Percentiles rank a stretch among this genome's conserved stretches.
Conservation (phyloP, 2,329 filamentous ascomycete genomes). For the Pseudogymnoascus sp. region DNA sequence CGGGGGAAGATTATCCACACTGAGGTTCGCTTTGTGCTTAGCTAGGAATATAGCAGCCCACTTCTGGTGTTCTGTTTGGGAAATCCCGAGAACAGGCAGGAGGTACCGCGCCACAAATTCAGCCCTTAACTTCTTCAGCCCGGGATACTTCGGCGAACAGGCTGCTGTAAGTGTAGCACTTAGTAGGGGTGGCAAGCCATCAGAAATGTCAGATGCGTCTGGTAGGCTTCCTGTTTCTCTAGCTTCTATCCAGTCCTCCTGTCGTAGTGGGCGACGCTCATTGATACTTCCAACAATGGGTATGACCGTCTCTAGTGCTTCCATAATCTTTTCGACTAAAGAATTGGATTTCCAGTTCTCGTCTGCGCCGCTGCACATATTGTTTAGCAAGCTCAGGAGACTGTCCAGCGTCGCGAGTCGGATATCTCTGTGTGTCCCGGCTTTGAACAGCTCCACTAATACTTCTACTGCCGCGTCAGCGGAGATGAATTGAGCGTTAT, state of each 20-base stretch:
- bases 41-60: slow-evolving; percentile 12
- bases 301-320: slow-evolving; percentile 24
- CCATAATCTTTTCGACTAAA: slow-evolving; percentile 17
- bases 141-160: neutral
- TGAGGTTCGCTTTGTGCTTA: slow-evolving; percentile 10
- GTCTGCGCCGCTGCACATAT: slow-evolving; percentile 13
- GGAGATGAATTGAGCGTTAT: slow-evolving; percentile 27
- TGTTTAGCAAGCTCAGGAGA: slow-evolving; percentile 25
- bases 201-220: slow-evolving; percentile 17
- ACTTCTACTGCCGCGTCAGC: slow-evolving; percentile 22
- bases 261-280: slow-evolving; percentile 25
- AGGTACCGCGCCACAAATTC: slow-evolving; percentile 11
- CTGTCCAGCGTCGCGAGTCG: slow-evolving; percentile 27
- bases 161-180: slow-evolving; percentile 10
- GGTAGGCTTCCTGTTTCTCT: slow-evolving; percentile 19
- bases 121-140: slow-evolving; percentile 8
- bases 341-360: slow-evolving; percentile 12
- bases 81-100: slow-evolving; percentile 6
- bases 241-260: slow-evolving; percentile 26
- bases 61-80: slow-evolving; percentile 11
- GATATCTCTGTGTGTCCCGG: slow-evolving; percentile 31
- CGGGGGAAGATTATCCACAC: slow-evolving; percentile 10
- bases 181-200: slow-evolving; percentile 11
- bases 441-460: slow-evolving; percentile 25
- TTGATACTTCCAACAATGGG: slow-evolving; percentile 29